Base-by-base conservation (phyloP, 495 filamentous ascomycete genomes). In the Clavariopsis aquatica region DNA sequence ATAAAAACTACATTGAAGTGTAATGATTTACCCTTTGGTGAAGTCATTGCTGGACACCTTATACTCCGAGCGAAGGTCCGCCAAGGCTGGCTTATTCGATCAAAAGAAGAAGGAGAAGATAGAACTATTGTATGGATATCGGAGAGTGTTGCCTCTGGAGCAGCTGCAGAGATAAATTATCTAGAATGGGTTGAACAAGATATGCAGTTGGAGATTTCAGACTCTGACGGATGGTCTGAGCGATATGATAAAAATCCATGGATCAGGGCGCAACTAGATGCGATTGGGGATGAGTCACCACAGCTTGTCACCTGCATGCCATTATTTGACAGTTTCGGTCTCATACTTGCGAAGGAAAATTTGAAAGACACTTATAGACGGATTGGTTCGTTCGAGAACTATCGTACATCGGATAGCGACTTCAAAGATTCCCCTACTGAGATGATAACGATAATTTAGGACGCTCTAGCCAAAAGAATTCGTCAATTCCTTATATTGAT, bases 321-420 rank as follows among this genome's bases (percentile, higher is more conserved):
- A 47, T 23, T 47, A 19, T 47, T 47, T n/a, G 20, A 6, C 5
- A n/a, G 20, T 23, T 23, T 47, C 20, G 45, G 45, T 19, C 45
- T 23, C 17, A n/a, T 47, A 47, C 45, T 47, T n/a, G 7, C 20
- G 20, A 7, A 7, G 17, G 6, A 47, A 23, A 7, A 47, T n/a
- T 7, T 6, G 17, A 23, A 47, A 23, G 45, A n/a, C 17, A 23
- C 15, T 10, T 47, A 47, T n/a, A n/a, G 17, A 47, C 45, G 45
- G 17, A 47, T 47, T 47, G 45, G 45, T n/a, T 47, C 45, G 7
- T 47, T 47, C 45, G 20, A 47, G 15, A n/a, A 47, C 20, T n/a
- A 47, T n/a, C 45, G 15, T n/a, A n/a, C 45, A 10, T n/a, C 5
- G 20, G 17, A 47, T 6, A 5, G 5, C 15, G 17, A 47, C 15